Evolutionary conservation across 176 grass and related monocot species (phyloP), one percentile per base, ranked within the genome.

Genomic region (Phoenix dactylifera): DNA sequence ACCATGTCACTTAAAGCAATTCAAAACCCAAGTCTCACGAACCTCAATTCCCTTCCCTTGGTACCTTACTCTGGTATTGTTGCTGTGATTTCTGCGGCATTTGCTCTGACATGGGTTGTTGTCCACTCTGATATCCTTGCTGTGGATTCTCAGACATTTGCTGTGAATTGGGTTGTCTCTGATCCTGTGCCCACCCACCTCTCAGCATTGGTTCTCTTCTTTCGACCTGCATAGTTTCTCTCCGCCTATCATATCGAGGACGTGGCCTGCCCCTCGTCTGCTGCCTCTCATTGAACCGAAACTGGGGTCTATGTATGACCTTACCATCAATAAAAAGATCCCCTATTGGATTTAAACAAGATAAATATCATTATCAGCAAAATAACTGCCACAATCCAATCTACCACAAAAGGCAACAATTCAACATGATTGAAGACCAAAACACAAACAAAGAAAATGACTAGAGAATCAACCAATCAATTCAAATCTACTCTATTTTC

Each of bases 261-360:
- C 86, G 80, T n/a, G 91, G 83, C 18, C 80, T 87, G 18, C 44
- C 85, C 63, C 86, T 78, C 24, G 79, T 83, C 74, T 77, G 77
- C 67, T 87, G 86, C 74, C 91, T 96, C 69, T 90, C 91, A 51
- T 60, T 87, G 72, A 89, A 89, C 30, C 64, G 58, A 79, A 76
- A 85, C 55, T 88, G 85, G 18, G 79, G 85, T 54, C 89, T 80
- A 73, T 65, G 89, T 67, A 93, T 76, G 61, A 96, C 83, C 63
- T 90, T 87, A 48, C 92, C 92, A 72, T 96, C 83, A 56, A 90
- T 50, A 28, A 87, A 90, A 10, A 96, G 75, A 80, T 96, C 87
- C 50, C 92, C 92, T 96, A 53, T 51, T 23, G n/a, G 16, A 75
- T 61, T 24, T 26, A 52, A 9, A 44, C 35, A 44, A 44, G 35